Conservation (phyloP, 106 monocot species). For the Acorus gramineus region DNA sequence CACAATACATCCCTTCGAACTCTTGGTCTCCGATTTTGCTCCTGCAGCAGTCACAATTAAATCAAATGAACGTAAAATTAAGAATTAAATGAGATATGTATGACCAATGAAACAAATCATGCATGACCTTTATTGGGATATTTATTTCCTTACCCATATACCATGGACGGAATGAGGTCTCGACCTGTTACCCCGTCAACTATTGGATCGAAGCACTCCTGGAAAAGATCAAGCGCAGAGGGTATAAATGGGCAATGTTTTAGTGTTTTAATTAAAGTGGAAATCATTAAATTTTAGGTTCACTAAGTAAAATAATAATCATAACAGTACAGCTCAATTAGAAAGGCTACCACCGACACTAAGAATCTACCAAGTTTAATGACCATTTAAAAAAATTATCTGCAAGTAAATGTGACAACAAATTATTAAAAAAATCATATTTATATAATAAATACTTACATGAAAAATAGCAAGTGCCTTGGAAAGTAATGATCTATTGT, state of each 20-base stretch:
- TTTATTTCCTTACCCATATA: slow-evolving; percentile 63
- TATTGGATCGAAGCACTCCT: slow-evolving; percentile 97
- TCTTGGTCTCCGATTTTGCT: slow-evolving; percentile 71
- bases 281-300: no score
- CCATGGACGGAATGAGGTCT: slow-evolving; percentile 88
- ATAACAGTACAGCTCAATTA: no score
- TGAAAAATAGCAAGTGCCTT: slow-evolving; percentile 74
- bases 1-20: slow-evolving; percentile 86
- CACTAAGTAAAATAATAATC: no score
- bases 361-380: no score
- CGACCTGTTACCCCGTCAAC: slow-evolving; percentile 65
- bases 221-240: slow-evolving; percentile 5
- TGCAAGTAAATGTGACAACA: no score
- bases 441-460: slow-evolving; percentile 34
- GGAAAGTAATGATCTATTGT: slow-evolving; percentile 58
- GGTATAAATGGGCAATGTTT: no score
- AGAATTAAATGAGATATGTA: neutral
- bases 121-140: neutral
- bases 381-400: no score
- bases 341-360: no score
- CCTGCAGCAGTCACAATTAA: slow-evolving; percentile 15
- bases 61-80: neutral
- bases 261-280: no score
- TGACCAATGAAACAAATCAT: slow-evolving; percentile 1
- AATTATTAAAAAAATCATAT: neutral